phyloP scores from a whole-genome alignment of 495 filamentous ascomycete species.

The Neurospora sp. region DNA sequence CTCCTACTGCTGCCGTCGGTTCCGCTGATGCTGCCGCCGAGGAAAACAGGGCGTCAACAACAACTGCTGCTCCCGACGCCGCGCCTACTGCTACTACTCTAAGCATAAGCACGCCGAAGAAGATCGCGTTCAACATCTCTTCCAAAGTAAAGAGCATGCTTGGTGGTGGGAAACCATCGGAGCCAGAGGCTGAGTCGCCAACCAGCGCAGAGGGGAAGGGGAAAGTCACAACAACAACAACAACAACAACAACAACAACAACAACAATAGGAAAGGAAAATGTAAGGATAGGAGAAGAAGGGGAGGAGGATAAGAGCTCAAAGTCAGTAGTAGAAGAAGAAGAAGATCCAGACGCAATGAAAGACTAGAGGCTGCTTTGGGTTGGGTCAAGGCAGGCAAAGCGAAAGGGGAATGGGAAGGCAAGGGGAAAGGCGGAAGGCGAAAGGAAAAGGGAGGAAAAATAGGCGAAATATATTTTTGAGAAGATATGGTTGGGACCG shows the following conservation, averaged over 20 bases:
- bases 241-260: too few species aligned
- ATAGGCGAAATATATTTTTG: neutral
- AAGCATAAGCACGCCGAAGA: conserved; percentile 18
- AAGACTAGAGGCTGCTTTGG: neutral
- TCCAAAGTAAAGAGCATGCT: conserved; percentile 19
- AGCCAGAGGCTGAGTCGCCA: neutral
- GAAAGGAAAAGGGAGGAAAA: neutral
- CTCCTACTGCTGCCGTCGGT: too few species aligned
- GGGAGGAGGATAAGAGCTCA: neutral
- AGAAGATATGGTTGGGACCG: neutral
- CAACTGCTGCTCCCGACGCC: conserved; percentile 13
- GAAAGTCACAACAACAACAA: too few species aligned
- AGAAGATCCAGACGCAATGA: neutral
- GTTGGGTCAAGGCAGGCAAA: neutral
- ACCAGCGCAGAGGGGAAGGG: too few species aligned
- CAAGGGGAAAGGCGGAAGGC: neutral
- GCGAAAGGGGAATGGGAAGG: neutral
- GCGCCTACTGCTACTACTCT: neutral
- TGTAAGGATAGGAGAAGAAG: neutral
- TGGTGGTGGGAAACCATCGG: neutral
- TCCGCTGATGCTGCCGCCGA: too few species aligned
- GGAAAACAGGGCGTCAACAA: conserved; percentile 5
- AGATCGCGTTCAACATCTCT: conserved; percentile 39
- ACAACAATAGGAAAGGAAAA: neutral
- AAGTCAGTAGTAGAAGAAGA: neutral